Evolutionary conservation across 768 basidiomycete species (phyloP).

Genomic region (Calocera viscosa): DNA sequence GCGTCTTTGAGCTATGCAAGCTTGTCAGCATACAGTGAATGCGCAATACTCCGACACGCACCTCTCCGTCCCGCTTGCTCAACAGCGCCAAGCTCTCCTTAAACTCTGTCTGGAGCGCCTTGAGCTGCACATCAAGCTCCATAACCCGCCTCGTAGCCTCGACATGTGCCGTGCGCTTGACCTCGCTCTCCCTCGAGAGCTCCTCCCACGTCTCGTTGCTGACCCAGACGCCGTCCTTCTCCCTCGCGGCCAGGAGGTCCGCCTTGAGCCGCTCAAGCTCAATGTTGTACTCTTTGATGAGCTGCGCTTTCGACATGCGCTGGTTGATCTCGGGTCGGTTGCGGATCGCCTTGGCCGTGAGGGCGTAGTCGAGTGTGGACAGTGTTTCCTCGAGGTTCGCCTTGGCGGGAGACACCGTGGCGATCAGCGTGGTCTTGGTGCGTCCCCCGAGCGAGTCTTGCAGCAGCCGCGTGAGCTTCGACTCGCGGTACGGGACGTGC

Average conservation of each 20-base stretch:
- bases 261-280: conserved; percentile 90
- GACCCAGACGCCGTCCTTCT: conserved; percentile 94
- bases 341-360: conserved; percentile 85
- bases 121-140: conserved; percentile 70
- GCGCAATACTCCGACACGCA: not conserved
- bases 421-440: conserved; percentile 96
- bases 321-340: conserved; percentile 95
- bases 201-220: conserved; percentile 84
- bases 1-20: conserved; percentile 44
- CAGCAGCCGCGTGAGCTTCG: conserved; percentile 89
- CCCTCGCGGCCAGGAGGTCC: conserved; percentile 79
- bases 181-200: conserved; percentile 62
- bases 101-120: conserved; percentile 74
- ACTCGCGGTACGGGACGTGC: conserved; percentile 85
- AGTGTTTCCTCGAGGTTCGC: conserved; percentile 94
- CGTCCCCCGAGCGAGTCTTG: conserved; percentile 98
- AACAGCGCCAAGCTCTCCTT: conserved; percentile 75
- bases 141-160: conserved; percentile 75
- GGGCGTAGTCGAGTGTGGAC: conserved; percentile 92
- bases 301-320: conserved; percentile 79
- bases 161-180: conserved; percentile 60
- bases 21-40: not conserved
- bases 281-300: conserved; percentile 83
- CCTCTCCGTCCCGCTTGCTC: conserved; percentile 52
- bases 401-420: conserved; percentile 86